phyloP scores from a whole-genome alignment of 176 grass and related monocot genomes.

The Rhynchospora breviuscula region DNA sequence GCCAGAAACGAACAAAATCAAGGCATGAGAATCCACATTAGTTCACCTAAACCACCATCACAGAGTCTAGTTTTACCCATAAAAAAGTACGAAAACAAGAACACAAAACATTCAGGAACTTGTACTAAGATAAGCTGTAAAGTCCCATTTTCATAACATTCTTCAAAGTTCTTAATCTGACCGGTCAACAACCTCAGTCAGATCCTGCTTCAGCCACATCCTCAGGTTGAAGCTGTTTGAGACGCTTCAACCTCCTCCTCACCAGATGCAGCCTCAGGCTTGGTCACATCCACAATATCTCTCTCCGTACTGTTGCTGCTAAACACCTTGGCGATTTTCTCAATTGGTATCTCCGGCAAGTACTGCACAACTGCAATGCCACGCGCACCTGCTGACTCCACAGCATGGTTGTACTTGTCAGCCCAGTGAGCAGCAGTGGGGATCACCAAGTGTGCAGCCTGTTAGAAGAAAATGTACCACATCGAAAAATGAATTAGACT shows the following conservation, averaged over 20 bases:
- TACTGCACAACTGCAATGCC: constrained; percentile 31
- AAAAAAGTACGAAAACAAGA: background rate
- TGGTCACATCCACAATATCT: background rate
- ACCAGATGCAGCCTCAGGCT: background rate
- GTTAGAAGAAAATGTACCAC: background rate
- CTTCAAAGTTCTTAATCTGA: background rate
- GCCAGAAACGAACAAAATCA: constrained; percentile 5
- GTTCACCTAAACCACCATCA: background rate
- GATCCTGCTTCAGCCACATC: background rate
- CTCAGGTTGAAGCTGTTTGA: background rate
- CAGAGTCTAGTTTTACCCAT: background rate
- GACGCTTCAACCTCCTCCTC: background rate
- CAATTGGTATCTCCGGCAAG: constrained; percentile 49
- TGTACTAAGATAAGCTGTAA: background rate
- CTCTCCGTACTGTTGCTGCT: background rate
- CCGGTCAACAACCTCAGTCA: background rate
- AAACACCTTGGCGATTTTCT: constrained; percentile 77
- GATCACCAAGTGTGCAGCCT: constrained; percentile 47
- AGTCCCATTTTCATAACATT: background rate
- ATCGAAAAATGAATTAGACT: background rate
- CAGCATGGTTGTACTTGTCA: constrained; percentile 69
- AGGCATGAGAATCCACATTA: background rate
- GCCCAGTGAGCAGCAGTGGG: constrained; percentile 56
- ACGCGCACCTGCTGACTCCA: constrained; percentile 11
- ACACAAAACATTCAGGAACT: background rate